Evolutionary conservation across 495 filamentous ascomycete species (phyloP).

Genomic region (Glonium stellatum): DNA sequence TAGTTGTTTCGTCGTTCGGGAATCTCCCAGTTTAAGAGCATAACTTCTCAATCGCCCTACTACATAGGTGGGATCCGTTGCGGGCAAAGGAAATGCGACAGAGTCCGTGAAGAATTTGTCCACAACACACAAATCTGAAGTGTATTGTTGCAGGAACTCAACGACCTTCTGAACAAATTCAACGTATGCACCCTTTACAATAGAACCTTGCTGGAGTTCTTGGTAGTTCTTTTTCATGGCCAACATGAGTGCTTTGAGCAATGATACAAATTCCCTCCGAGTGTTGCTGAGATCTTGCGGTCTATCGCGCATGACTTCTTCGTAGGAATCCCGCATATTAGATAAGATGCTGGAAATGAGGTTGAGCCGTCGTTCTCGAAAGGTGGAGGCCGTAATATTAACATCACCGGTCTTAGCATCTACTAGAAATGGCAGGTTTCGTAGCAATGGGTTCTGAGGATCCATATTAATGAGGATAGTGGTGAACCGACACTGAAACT

Average conservation of each 20-base stretch:
- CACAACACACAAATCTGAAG: constrained; percentile 53
- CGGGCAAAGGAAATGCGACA: constrained; percentile 57
- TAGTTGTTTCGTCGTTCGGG: constrained; percentile 50
- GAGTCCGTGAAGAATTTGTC: constrained; percentile 65
- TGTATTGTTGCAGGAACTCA: constrained; percentile 58
- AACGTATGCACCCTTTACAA: constrained; percentile 52
- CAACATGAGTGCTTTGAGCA: constrained; percentile 53
- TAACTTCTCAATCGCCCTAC: constrained; percentile 60
- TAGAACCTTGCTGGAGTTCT: constrained; percentile 44
- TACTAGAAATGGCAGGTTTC: constrained; percentile 56
- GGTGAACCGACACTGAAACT: constrained; percentile 60
- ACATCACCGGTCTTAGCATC: constrained; percentile 38
- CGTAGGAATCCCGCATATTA: constrained; percentile 50
- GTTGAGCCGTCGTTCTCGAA: constrained; percentile 51
- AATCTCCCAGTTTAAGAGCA: constrained; percentile 49
- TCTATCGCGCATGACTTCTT: constrained; percentile 20
- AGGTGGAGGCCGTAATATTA: constrained; percentile 47
- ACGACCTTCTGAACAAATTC: constrained; percentile 61
- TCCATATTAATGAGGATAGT: constrained; percentile 48
- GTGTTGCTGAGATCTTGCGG: constrained; percentile 33
- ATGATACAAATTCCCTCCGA: constrained; percentile 48
- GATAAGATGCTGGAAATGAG: constrained; percentile 56
- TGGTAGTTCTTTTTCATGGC: constrained; percentile 65
- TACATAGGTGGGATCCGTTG: constrained; percentile 60
- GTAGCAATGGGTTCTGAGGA: constrained; percentile 44